phyloP scores from a whole-genome alignment of 1,284 basidiomycete species.

The Melampsora medusae region DNA sequence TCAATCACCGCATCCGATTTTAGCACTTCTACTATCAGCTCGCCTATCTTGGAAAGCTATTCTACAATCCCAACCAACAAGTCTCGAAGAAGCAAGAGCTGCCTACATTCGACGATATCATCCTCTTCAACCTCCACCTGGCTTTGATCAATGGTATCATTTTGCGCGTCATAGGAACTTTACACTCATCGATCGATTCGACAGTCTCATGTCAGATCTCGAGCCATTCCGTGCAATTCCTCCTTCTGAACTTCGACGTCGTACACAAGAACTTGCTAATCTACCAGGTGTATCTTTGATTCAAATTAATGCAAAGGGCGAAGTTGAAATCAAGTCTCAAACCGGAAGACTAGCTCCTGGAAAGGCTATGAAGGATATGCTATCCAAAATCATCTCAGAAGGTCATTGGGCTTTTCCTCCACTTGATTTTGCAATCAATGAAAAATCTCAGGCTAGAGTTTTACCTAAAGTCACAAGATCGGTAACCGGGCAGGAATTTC shows the following conservation, averaged over 20 bases:
- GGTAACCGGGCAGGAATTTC: constrained; percentile 62
- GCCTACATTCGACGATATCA: neutral
- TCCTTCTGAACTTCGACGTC: constrained; percentile 68
- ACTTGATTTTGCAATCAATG: constrained; percentile 86
- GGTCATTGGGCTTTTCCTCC: constrained; percentile 29
- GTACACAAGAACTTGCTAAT: constrained; percentile 63
- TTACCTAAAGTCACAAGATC: constrained; percentile 58
- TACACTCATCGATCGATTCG: constrained; percentile 85
- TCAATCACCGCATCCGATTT: constrained; percentile 25
- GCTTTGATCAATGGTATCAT: constrained; percentile 67
- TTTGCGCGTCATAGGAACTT: constrained; percentile 73
- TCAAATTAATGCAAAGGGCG: constrained; percentile 60
- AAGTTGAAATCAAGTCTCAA: constrained; percentile 36
- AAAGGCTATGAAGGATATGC: constrained; percentile 53
- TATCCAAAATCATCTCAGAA: constrained; percentile 24
- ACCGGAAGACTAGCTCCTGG: constrained; percentile 65
- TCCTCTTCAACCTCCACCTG: constrained; percentile 28
- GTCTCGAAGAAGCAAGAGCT: constrained; percentile 6
- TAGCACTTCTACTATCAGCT: constrained; percentile 21
- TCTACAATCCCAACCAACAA: constrained; percentile 20
- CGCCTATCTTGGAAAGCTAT: constrained; percentile 27
- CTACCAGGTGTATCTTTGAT: constrained; percentile 50
- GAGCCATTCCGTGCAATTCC: constrained; percentile 73
- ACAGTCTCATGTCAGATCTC: constrained; percentile 74
- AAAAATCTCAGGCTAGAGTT: constrained; percentile 84